Evolutionary conservation across 2,329 filamentous ascomycete species (phyloP), one percentile per base, ranked within the genome.

Genomic region (Curvularia hawaiiensis): DNA sequence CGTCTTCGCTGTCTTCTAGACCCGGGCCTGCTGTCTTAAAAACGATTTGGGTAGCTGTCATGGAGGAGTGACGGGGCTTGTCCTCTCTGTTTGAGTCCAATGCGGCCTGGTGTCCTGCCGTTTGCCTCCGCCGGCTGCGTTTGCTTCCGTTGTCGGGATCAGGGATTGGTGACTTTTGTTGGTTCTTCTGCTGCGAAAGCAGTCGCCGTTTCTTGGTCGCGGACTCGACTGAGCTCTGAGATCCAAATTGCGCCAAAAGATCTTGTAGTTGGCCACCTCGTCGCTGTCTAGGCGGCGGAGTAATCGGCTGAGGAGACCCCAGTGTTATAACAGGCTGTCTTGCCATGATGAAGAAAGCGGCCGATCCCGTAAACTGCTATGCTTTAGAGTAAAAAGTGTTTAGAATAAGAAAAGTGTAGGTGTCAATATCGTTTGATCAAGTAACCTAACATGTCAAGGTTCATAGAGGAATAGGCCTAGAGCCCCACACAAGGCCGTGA

Each of bases 181-280:
- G 59, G 18, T 44, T 12, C 20, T 47, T 35, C 10, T 50, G 31
- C 18, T 59, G 55, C 3, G 60, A 51, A 18, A 68, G 67, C 7
- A 53, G 33, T 22, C 66, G 63, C n/a, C 68, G 61, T 30, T 61
- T 61, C 50, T 72, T 71, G 7, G 73, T 75, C 1, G 69, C 71
- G 0, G 75, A 75, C 8, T 68, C 69, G 3, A 69, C 66, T 16
- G 69, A 71, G 20, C 51, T 69, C 22, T 64, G 65, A 0, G 71
- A 69, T 3, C 67, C 70, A 46, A 76, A 76, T 31, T 68, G 65
- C 4, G 60, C 62, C n/a, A 75, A 63, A 14, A 76, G 61, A 48
- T 66, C 59, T 12, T 69, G 48, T 3, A 69, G 56, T 5, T 59
- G 52, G 9, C 67, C 66, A 38, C 67, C 65, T 48, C 68, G 67